Evolutionary conservation across 345 rosid genomes (phyloP), one percentile per base, ranked within the genome.

Genomic region (Adansonia digitata): DNA sequence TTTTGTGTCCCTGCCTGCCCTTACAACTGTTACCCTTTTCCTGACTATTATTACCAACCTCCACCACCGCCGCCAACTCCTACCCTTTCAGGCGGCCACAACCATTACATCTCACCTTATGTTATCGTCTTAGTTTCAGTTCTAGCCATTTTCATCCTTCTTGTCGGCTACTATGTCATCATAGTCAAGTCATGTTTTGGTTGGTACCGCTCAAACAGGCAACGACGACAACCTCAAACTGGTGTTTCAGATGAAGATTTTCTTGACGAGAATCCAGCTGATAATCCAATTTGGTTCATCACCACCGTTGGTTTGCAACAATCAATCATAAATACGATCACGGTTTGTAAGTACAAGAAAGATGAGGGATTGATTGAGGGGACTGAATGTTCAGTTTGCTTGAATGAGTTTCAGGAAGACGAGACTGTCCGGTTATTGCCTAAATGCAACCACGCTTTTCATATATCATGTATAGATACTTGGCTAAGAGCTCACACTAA

Each of bases 381-480:
- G 34, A 90, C 88, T 4, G 98, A 93, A 40, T 93, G 98, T 72
- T 90, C 97, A 10, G 91, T 93, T 14, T 93, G 98, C 85, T 76
- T 93, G 86, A 88, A 39, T 24, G 97, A 93, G 81, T 93, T 93
- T 75, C 88, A 81, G 73, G 92, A 93, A 77, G 94, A 85, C 0
- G 98, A 91, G 77, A 82, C 80, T 49, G 87, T 93, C 59, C 85
- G 97, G 81, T 56, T 90, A 14, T 82, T 93, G 84, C 97, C 98
- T 3, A 93, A 88, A 78, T 93, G 97, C 67, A 90, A 84, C 82
- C 97, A 93, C 51, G 97, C 97, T 20, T 93, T 91, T 52, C 97
- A 93, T 76, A 69, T 85, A 65, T 79, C 86, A 24, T 93, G 98
- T 48, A 91, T 91, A 45, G 95, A 93, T 49, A 88, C 92, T 45